Conservation (phyloP, 352 stramenopile species). For the Globisporangium canariense region DNA sequence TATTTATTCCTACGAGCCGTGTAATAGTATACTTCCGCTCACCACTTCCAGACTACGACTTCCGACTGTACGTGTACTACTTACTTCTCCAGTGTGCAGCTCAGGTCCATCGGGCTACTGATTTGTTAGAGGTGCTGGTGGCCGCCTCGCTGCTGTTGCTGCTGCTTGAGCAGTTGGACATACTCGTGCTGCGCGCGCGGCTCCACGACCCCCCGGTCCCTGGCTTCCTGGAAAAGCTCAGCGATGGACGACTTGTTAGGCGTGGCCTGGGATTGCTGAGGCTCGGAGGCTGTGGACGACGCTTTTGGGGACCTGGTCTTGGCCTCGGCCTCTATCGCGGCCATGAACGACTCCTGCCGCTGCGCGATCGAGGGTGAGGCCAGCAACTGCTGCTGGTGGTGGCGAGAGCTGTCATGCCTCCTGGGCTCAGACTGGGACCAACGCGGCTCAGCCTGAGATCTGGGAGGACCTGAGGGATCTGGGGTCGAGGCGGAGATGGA, state of each 20-base stretch:
- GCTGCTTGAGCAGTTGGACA: slow-evolving; percentile 26
- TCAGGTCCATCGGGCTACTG: too few species aligned
- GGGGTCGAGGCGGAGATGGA: not conserved
- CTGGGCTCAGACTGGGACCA: not conserved
- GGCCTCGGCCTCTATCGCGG: slow-evolving; percentile 50
- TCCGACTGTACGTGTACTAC: too few species aligned
- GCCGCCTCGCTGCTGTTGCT: slow-evolving; percentile 5
- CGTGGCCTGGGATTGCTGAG: not conserved
- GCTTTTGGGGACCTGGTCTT: not conserved
- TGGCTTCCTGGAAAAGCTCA: slow-evolving; percentile 42
- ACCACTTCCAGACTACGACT: too few species aligned
- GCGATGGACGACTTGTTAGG: slow-evolving; percentile 23
- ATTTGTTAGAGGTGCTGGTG: too few species aligned
- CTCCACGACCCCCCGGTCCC: slow-evolving; percentile 27
- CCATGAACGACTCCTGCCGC: slow-evolving; percentile 48
- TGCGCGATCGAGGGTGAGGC: slow-evolving; percentile 25
- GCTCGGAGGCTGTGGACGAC: not conserved
- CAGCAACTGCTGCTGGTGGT: slow-evolving; percentile 1
- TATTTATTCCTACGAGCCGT: slow-evolving; percentile 14
- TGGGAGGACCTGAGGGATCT: not conserved
- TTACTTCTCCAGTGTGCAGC: too few species aligned
- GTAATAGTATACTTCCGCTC: too few species aligned
- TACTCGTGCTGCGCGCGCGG: slow-evolving; percentile 38
- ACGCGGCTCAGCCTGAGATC: not conserved
- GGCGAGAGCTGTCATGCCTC: not conserved